Conservation (phyloP, 495 filamentous ascomycete species). For the Acidomyces sp. region DNA sequence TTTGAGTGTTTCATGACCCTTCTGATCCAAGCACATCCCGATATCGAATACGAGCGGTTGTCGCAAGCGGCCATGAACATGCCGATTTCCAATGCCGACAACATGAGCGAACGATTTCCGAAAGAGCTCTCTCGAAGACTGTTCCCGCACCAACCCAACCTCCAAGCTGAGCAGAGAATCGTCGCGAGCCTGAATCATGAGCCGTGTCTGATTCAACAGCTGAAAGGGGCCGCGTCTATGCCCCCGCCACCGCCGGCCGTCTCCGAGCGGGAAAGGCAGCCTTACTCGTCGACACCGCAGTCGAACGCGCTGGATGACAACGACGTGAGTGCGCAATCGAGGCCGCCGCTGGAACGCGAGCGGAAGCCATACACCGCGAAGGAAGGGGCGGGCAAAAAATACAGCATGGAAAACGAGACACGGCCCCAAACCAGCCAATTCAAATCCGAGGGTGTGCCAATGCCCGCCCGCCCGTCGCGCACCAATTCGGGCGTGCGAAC, state of each 20-base stretch:
- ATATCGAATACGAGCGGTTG: slow-evolving; percentile 62
- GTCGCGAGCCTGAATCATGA: slow-evolving; percentile 23
- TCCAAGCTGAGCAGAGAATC: slow-evolving; percentile 25
- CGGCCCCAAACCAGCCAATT: slow-evolving; percentile 2
- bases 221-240: slow-evolving; percentile 9
- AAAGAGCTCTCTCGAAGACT: slow-evolving; percentile 64
- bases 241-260: slow-evolving; percentile 22
- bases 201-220: slow-evolving; percentile 1
- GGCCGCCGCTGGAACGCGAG: slow-evolving; percentile 46
- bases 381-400: slow-evolving; percentile 43
- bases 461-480: not conserved
- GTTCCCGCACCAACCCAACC: slow-evolving; percentile 40
- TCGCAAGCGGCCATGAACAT: slow-evolving; percentile 58
- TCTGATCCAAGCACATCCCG: slow-evolving; percentile 63
- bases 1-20: slow-evolving; percentile 67
- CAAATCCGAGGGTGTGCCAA: not conserved
- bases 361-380: slow-evolving; percentile 47
- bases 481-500: slow-evolving; percentile 3
- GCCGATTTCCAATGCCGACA: slow-evolving; percentile 62
- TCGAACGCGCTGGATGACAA: slow-evolving; percentile 36
- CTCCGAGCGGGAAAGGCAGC: slow-evolving; percentile 40
- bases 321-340: slow-evolving; percentile 30
- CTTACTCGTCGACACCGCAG: slow-evolving; percentile 24
- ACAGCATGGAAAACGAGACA: slow-evolving; percentile 31
- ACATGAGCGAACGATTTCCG: slow-evolving; percentile 62